Evolutionary conservation across 2,329 filamentous ascomycete species (phyloP), one percentile per base, ranked within the genome.

Genomic region (Rachicladosporium sp.): DNA sequence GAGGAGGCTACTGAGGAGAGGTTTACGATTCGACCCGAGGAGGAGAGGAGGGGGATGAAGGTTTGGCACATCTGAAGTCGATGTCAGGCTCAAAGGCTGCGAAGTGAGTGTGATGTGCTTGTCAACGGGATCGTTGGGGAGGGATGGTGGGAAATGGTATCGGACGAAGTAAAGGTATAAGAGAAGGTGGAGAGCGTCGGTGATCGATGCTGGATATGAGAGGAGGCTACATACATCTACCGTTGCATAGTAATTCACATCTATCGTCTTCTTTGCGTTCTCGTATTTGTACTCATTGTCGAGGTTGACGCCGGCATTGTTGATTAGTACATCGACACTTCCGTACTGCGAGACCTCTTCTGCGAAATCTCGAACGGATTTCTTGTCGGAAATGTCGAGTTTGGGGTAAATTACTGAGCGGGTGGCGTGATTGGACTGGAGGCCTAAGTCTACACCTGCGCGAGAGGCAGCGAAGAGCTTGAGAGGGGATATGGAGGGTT

Each of bases 271-370:
- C 41, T 43, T 51, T 12, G 51, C 57, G 37, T 51, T 53, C 27
- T 53, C 54, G 6, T 35, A 35, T 11, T 43, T 46, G 37, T 57
- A 52, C 29, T 52, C 38, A 6, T 42, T 37, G 40, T 57, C 53
- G 11, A 54, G 46, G 27, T 59, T 59, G 30, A 59, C 44, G n/a
- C 53, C 53, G 2, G 57, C 56, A 50, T 62, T 62, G 43, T 62
- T 59, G 40, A 64, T 51, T 15, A 63, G 47, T 4, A 62, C 54
- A 37, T 58, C 55, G 5, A 61, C 42, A 1, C 40, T 38, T 8
- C 47, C 50, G 27, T 49, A 41, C 29, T 48, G 37, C 12, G 49
- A 46, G 39, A 58, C 49, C 7, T 50, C 45, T 13, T 52, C 40
- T 10, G 49, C 43, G 12, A 62, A 53, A 1, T 43, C 45, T 6